phyloP scores from a whole-genome alignment of 805 yeast genomes.

The Barnettozyma sp. region DNA sequence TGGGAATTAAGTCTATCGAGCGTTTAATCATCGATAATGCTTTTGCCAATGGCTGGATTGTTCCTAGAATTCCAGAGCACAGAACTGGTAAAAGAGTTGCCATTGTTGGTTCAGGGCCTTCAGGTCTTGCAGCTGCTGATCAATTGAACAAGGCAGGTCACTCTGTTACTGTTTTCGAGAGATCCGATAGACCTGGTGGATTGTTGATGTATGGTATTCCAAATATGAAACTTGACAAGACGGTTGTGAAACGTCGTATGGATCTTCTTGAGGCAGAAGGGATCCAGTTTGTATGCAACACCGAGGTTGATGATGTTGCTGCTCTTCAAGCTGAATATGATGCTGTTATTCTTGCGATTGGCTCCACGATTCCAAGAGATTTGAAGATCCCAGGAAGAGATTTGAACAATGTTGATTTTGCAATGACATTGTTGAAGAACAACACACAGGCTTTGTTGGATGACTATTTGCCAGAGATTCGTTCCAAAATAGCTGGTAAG shows the following conservation, averaged over 20 bases:
- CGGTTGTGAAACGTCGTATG: conserved; percentile 86
- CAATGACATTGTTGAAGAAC: conserved; percentile 83
- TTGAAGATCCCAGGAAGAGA: conserved; percentile 91
- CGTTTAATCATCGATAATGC: conserved; percentile 95
- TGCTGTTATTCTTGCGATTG: conserved; percentile 88
- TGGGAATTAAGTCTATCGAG: conserved; percentile 93
- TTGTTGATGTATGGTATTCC: conserved; percentile 98
- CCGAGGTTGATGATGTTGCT: conserved; percentile 78
- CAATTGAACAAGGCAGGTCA: conserved; percentile 97
- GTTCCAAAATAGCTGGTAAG: conserved; percentile 70
- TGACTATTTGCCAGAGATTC: conserved; percentile 70
- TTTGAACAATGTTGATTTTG: conserved; percentile 82
- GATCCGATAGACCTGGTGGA: conserved; percentile 95
- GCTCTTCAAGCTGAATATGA: conserved; percentile 60
- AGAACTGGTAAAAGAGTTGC: conserved; percentile 88
- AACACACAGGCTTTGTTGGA: conserved; percentile 89
- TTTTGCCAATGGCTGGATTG: conserved; percentile 94
- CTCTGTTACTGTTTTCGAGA: conserved; percentile 82
- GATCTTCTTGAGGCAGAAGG: conserved; percentile 91
- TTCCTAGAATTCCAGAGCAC: conserved; percentile 66
- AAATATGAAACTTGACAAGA: conserved; percentile 94
- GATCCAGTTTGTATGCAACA: conserved; percentile 64
- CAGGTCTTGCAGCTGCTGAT: conserved; percentile 95
- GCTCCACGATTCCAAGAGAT: conserved; percentile 95
- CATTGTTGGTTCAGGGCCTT: conserved; percentile 92